Conservation (phyloP, 2,329 filamentous ascomycete species). For the Colletotrichum abscissum region DNA sequence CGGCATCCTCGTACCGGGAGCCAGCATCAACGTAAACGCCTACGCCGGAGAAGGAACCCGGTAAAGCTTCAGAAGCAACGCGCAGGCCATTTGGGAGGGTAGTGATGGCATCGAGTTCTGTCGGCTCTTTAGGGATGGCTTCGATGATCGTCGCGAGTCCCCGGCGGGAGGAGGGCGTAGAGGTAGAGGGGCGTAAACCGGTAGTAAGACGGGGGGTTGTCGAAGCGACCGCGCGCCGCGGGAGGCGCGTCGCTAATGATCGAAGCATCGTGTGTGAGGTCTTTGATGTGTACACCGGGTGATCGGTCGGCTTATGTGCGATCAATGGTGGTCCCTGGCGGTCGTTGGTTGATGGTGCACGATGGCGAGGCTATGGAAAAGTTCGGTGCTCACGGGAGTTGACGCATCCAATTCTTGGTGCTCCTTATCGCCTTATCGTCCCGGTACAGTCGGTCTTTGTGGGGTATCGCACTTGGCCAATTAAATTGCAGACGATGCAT, state of each 20-base stretch:
- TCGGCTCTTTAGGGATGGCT: slow-evolving; percentile 69
- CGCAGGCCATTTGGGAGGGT: slow-evolving; percentile 92
- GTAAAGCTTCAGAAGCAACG: slow-evolving; percentile 93
- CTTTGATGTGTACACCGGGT: neutral
- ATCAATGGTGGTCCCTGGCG: slow-evolving; percentile 13
- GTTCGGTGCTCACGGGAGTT: slow-evolving; percentile 19
- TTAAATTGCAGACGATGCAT: slow-evolving; percentile 9
- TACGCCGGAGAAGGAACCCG: slow-evolving; percentile 93
- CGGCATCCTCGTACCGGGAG: slow-evolving; percentile 90
- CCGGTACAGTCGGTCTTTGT: slow-evolving; percentile 2
- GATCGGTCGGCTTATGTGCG: neutral
- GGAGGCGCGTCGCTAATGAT: slow-evolving; percentile 36
- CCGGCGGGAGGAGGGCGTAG: slow-evolving; percentile 2
- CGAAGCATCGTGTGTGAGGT: slow-evolving; percentile 26
- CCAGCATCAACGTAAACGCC: slow-evolving; percentile 97
- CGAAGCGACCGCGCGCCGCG: slow-evolving; percentile 21
- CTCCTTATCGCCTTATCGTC: slow-evolving; percentile 31
- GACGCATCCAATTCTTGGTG: slow-evolving; percentile 9
- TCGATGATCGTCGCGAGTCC: slow-evolving; percentile 34
- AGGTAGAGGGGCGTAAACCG: slow-evolving; percentile 7
- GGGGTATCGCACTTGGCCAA: slow-evolving; percentile 8
- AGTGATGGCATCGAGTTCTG: slow-evolving; percentile 88
- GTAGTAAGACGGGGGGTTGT: slow-evolving; percentile 10
- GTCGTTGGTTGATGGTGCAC: slow-evolving; percentile 6
- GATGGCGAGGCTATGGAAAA: slow-evolving; percentile 22